Conservation (phyloP, 179 eudicot genomes). For the Nepenthes alata region DNA sequence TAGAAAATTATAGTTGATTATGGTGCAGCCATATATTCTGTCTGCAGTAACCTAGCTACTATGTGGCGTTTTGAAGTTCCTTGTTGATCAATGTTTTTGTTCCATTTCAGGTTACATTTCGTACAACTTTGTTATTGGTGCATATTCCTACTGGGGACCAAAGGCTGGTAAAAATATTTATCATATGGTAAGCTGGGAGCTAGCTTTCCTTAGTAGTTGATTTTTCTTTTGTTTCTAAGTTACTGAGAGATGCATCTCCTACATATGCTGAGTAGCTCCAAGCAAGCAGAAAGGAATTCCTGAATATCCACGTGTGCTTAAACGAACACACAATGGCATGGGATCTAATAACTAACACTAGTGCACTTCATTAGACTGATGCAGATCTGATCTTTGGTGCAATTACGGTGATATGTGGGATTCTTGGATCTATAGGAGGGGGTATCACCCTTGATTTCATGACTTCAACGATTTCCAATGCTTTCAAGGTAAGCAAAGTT, state of each 20-base stretch:
- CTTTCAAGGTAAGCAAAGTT: conserved; percentile 55
- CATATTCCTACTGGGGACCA: conserved; percentile 99
- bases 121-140: conserved; percentile 93
- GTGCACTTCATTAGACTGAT: conserved; percentile 26
- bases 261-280: too few relatives aligned
- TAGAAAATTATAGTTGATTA: too few relatives aligned
- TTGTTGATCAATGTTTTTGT: background rate
- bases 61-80: too few relatives aligned
- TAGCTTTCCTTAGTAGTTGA: background rate
- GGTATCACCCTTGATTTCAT: conserved; percentile 65
- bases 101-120: conserved; percentile 58
- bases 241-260: too few relatives aligned
- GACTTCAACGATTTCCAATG: conserved; percentile 65
- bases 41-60: too few relatives aligned
- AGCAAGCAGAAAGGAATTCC: too few relatives aligned
- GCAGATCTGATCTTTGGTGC: conserved; percentile 89
- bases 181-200: conserved; percentile 49
- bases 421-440: conserved; percentile 72
- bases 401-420: conserved; percentile 67
- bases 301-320: too few relatives aligned
- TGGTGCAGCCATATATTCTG: too few relatives aligned
- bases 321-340: background rate
- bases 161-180: conserved; percentile 89
- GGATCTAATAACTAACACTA: background rate
- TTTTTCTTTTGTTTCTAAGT: too few relatives aligned